Evolutionary conservation across 768 basidiomycete genomes (phyloP), one percentile per base, ranked within the genome.

Genomic region (Asterophora lycoperdoides): DNA sequence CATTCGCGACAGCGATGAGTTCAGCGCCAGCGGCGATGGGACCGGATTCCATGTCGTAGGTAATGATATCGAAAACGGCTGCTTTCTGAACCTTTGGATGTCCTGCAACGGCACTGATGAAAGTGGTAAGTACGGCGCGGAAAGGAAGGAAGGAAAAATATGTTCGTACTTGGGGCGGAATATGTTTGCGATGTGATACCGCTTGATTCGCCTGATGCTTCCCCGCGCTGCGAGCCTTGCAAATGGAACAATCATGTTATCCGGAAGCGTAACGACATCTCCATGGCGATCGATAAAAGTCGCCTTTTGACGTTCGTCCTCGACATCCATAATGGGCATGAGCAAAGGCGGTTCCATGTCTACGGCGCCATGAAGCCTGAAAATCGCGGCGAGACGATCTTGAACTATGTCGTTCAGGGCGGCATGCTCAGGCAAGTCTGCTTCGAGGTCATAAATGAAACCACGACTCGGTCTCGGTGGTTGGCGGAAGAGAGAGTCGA

Each of bases 301-400:
- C 2, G 86, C 89, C 23, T 84, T 80, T 6, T 74, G 78, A 35
- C 76, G 75, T 28, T 84, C 80, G 26, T 88, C 84, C 14, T 81
- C 79, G 3, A 74, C 68, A 26, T 83, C 76, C 41, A 79, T 73
- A 1, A 80, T 73, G 1, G 88, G 93, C 63, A 91, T 80, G 9
- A 96, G 71, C n/a, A 94, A 65, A 0, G 92, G 86, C 0, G 92
- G 86, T 56, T 89, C 88, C 66, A 86, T 84, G 54, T 93, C 83
- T 1, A 95, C 81, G 3, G 94, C 93, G 5, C 94, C 94, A 60
- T 94, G 94, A 4, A 94, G 75, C 32, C 84, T 80, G 65, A 95
- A 94, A 14, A 93, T 83, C 1, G 84, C 71, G 2, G 79, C 73
- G 4, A 96, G 70, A 14, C 83, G 81, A 41, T 93, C 89, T 53